Evolutionary conservation across 345 rosid species (phyloP).

Genomic region (Erodium maritimum): DNA sequence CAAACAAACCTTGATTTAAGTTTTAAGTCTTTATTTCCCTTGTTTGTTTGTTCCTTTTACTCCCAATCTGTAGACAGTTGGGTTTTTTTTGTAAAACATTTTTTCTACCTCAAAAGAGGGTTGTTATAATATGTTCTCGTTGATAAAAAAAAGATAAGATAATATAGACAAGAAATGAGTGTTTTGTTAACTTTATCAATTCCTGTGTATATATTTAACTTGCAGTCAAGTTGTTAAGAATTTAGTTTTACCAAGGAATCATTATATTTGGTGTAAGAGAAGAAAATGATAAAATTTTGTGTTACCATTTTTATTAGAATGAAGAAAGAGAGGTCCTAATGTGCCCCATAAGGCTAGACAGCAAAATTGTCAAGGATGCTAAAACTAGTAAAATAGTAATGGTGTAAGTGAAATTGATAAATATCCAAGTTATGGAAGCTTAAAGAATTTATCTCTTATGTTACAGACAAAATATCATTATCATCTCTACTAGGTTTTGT

Average conservation of each 20-base stretch:
- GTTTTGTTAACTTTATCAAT: too few relatives aligned
- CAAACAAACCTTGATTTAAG: too few relatives aligned
- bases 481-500: not conserved
- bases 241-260: not conserved
- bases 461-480: not conserved
- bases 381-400: slow-evolving; percentile 3
- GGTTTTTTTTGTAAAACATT: too few relatives aligned
- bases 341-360: slow-evolving; percentile 10
- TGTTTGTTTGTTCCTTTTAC: too few relatives aligned
- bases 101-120: too few relatives aligned
- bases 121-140: too few relatives aligned
- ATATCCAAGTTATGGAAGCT: not conserved
- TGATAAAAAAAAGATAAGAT: too few relatives aligned
- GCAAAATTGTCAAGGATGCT: slow-evolving; percentile 1
- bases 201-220: too few relatives aligned
- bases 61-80: too few relatives aligned
- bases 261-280: not conserved
- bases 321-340: not conserved
- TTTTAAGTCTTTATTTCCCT: too few relatives aligned
- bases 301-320: not conserved
- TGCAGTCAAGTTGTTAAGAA: not conserved
- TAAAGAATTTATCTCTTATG: not conserved
- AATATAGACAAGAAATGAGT: too few relatives aligned
- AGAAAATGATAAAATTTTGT: not conserved
- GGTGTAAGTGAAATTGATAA: not conserved